A percentile compares a stretch with the other conserved stretches of the same genome.
Evolutionary conservation across 441 rosid species (phyloP).

Genomic region (Cnidoscolus chayamansa): DNA sequence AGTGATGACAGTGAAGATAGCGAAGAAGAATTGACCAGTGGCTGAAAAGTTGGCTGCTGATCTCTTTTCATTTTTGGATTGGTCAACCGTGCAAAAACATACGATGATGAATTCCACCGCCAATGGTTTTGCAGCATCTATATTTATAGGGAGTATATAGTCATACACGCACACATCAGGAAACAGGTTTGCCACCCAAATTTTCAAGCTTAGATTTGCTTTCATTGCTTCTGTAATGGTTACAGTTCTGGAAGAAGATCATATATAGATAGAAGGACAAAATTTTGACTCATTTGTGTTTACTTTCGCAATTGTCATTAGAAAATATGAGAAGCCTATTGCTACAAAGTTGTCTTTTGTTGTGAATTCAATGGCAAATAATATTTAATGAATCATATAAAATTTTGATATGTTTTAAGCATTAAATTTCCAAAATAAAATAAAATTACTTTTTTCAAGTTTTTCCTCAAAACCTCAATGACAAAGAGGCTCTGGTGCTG

Average conservation of each 20-base stretch:
- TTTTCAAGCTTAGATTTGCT: conserved; percentile 18
- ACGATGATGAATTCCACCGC: background rate
- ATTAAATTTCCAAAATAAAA: no score
- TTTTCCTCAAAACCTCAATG: background rate
- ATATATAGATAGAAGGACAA: background rate
- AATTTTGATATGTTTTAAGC: no score
- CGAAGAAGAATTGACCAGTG: conserved; percentile 58
- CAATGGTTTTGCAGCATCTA: conserved; percentile 1
- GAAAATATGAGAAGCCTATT: background rate
- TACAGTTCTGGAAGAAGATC: background rate
- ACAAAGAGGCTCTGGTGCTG: background rate
- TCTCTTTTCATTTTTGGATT: conserved; percentile 14
- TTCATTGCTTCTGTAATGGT: background rate
- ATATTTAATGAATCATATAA: no score
- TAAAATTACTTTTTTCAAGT: no score
- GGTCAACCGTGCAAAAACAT: background rate
- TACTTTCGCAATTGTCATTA: background rate
- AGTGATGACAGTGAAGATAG: conserved; percentile 85
- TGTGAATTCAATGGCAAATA: background rate
- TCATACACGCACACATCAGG: background rate
- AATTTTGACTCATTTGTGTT: conserved; percentile 1
- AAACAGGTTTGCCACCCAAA: conserved; percentile 7
- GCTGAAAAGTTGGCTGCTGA: conserved; percentile 32
- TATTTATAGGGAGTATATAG: conserved; percentile 12
- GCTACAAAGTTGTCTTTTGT: background rate